A percentile compares a stretch with the other conserved stretches of the same genome.
Conservation (phyloP, 192 early-diverging fungal species). For the Backusella morwellensis region DNA sequence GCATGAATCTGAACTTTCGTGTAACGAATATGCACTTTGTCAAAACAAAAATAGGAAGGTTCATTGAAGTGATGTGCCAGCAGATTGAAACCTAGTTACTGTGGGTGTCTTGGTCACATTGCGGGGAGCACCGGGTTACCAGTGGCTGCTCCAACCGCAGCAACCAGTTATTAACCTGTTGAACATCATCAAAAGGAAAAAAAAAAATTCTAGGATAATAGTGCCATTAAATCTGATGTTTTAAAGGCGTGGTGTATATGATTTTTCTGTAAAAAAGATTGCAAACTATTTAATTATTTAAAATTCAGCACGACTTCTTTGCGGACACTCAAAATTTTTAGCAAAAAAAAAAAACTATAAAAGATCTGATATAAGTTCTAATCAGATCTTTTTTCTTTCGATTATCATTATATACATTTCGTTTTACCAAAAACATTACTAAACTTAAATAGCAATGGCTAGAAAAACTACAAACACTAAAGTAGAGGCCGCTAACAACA, state of each 20-base stretch:
- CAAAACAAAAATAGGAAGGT: neutral
- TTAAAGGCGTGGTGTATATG: too few species aligned
- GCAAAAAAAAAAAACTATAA: neutral
- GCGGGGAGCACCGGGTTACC: neutral
- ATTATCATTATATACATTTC: neutral
- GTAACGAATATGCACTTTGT: neutral
- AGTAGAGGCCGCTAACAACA: conserved; percentile 3
- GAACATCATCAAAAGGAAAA: too few species aligned
- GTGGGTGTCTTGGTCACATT: neutral
- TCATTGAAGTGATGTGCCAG: neutral
- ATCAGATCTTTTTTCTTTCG: neutral
- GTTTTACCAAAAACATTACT: neutral
- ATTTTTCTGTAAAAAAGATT: too few species aligned
- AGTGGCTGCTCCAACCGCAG: neutral
- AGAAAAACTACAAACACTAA: conserved; percentile 11
- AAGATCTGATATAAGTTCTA: neutral
- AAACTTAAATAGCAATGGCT: neutral
- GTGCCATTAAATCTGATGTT: too few species aligned
- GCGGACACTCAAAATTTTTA: neutral
- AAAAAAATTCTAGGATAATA: too few species aligned
- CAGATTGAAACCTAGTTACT: neutral
- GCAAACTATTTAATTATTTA: neutral
- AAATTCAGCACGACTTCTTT: neutral
- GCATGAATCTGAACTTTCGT: neutral
- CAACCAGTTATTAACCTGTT: too few species aligned